These are phyloP conservation scores for Aspergillus ustus DNA, from an alignment of 2,329 filamentous ascomycete species.

Conservation along the genomic window DNA sequence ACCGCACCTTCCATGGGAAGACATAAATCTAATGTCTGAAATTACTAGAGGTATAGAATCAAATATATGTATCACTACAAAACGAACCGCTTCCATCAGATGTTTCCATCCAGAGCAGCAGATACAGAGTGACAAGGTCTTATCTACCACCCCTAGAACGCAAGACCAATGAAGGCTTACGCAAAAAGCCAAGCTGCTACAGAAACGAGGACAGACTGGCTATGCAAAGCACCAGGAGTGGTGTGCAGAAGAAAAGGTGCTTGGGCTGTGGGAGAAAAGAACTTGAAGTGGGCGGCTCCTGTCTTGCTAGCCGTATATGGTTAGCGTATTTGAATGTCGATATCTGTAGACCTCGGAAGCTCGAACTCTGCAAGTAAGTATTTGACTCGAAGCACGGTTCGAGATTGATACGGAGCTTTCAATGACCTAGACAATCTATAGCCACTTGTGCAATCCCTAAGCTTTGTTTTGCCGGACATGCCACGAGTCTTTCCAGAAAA, in stretches of 20 bases:
- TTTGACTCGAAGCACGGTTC: background rate
- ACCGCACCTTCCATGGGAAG: slow-evolving; percentile 5
- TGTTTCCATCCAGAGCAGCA: slow-evolving; percentile 76
- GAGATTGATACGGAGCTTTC: background rate
- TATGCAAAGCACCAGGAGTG: slow-evolving; percentile 49
- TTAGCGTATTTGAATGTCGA: slow-evolving; percentile 15
- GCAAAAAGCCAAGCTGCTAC: slow-evolving; percentile 38
- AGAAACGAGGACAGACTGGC: slow-evolving; percentile 37
- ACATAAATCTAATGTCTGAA: background rate
- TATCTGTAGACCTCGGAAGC: background rate
- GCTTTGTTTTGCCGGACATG: background rate
- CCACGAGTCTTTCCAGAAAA: background rate
- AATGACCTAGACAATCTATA: background rate
- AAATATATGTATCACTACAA: slow-evolving; percentile 68
- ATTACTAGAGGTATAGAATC: slow-evolving; percentile 21
- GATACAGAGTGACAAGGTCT: slow-evolving; percentile 74
- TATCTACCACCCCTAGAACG: slow-evolving; percentile 65
- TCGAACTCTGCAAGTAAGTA: background rate
- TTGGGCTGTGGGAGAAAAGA: slow-evolving; percentile 22
- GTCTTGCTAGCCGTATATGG: slow-evolving; percentile 26
- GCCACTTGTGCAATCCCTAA: background rate
- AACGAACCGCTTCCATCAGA: slow-evolving; percentile 82
- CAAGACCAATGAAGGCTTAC: slow-evolving; percentile 45
- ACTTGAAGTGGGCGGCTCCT: slow-evolving; percentile 25
- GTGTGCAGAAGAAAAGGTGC: slow-evolving; percentile 30